Evolutionary conservation across 768 basidiomycete species (phyloP).

Genomic region (Trametes maxima): DNA sequence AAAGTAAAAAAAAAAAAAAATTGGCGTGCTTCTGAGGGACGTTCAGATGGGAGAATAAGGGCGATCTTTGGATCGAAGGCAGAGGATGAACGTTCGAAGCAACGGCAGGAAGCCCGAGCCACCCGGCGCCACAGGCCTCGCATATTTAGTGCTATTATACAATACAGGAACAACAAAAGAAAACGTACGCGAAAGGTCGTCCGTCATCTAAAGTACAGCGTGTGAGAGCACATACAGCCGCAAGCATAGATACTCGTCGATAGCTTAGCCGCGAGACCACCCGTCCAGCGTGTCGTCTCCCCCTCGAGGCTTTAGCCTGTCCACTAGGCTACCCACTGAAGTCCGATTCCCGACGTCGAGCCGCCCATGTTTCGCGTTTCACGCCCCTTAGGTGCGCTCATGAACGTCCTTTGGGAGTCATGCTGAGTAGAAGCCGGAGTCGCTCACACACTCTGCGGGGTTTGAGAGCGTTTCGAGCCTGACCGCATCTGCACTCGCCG

Average conservation of each 20-base stretch:
- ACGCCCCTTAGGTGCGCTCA: too few relatives aligned
- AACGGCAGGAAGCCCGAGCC: too few relatives aligned
- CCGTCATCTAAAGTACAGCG: background rate
- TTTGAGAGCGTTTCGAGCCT: constrained; percentile 33
- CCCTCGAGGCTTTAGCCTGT: background rate
- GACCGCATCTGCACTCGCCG: constrained; percentile 27
- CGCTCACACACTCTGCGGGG: constrained; percentile 35
- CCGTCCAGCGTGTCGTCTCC: background rate
- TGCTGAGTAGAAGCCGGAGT: constrained; percentile 36
- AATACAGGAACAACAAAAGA: background rate
- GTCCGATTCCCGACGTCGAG: background rate
- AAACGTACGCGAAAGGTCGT: background rate
- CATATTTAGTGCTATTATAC: background rate
- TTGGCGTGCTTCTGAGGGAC: too few relatives aligned
- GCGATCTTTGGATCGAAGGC: too few relatives aligned
- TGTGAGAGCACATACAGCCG: constrained; percentile 1
- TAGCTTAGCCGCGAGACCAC: background rate
- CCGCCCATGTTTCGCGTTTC: background rate
- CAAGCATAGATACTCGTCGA: constrained; percentile 8
- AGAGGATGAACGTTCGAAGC: too few relatives aligned
- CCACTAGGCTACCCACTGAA: background rate
- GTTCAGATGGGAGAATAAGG: too few relatives aligned
- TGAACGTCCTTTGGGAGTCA: constrained; percentile 14
- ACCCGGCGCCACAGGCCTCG: too few relatives aligned
- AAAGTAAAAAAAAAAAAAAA: too few relatives aligned